phyloP scores from a whole-genome alignment of 2,329 filamentous ascomycete genomes.

The Shiraia bambusicola region DNA sequence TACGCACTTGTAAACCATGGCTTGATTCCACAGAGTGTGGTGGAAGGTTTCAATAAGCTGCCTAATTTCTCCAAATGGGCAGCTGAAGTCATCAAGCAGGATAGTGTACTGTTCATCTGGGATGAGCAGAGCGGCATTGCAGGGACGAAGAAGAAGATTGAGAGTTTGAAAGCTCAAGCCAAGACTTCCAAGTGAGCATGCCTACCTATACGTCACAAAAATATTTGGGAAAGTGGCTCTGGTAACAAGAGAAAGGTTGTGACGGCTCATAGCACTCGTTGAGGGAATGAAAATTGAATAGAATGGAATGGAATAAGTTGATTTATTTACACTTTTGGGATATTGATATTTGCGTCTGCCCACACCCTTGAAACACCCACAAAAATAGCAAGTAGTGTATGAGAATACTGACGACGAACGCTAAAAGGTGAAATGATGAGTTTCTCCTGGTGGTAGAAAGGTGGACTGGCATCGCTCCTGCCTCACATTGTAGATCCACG shows the following conservation, averaged over 20 bases:
- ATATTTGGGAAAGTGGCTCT: neutral
- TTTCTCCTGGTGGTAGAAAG: conserved; percentile 8
- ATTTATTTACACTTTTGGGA: conserved; percentile 7
- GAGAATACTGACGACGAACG: conserved; percentile 18
- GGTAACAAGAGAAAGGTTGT: no score
- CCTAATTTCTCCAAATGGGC: conserved; percentile 71
- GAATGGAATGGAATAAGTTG: neutral
- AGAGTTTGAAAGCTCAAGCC: conserved; percentile 26
- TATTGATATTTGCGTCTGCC: conserved; percentile 1
- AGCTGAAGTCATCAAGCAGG: conserved; percentile 58
- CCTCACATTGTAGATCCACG: conserved; percentile 24
- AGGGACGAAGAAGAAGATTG: conserved; percentile 24
- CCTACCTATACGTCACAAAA: no score
- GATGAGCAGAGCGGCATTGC: conserved; percentile 30
- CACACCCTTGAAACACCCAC: conserved; percentile 3
- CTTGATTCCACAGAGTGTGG: conserved; percentile 55
- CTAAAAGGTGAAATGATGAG: conserved; percentile 10
- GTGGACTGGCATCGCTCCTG: conserved; percentile 1
- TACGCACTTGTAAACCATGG: conserved; percentile 57
- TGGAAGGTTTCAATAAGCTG: conserved; percentile 54
- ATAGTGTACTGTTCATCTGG: conserved; percentile 60
- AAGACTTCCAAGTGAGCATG: conserved; percentile 19
- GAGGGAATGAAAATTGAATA: conserved; percentile 1
- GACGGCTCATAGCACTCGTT: no score
- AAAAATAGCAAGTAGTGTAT: conserved; percentile 5